Evolutionary conservation across 192 early-diverging fungal genomes (phyloP), one percentile per base, ranked within the genome.

Genomic region (Gonapodya prolifera): DNA sequence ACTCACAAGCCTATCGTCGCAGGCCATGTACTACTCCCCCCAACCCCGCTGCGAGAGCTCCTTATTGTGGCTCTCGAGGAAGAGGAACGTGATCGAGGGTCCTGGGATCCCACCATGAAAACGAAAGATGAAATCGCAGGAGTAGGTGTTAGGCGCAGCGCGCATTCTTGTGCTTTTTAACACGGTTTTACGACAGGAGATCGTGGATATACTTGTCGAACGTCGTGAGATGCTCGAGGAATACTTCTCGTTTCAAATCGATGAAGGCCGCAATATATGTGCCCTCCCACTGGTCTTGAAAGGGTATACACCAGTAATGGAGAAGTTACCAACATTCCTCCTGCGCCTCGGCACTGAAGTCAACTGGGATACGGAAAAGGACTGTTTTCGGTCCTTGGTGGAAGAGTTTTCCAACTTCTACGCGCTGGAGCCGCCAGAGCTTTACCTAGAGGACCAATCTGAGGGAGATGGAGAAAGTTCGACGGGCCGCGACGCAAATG

Each of bases 291-390:
- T 97, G 85, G 32, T 99, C 69, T 76, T 99, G 23, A 82, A 85
- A 29, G 92, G 89, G 30, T 99, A 96, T 83, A 80, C 83, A 13
- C 96, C 97, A 1, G 90, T 92, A 79, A 84, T 95, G 35, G 88
- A 91, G 73, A 98, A 98, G 76, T 81, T 97, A 35, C 94, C 95
- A 0, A 80, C 89, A 28, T 96, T 98, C 80, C 83, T 96, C 28
- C 84, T 94, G 77, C 86, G 93, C 17, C 80, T 97, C 2, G 91
- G 91, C 0, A 91, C 88, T 2, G 90, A 92, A 82, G 91, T 96
- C 33, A 87, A 96, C 77, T 98, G 95, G 95, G 86, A 88, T 8
- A 84, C 82, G 1, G 97, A 98, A 82, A 90, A 90, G 79, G 78
- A 79, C n/a, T 99, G 96, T 78, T 96, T 99, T 79, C 86, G 91